Base-by-base conservation (phyloP, 805 yeast species). In the Kodamaea sagamina region DNA sequence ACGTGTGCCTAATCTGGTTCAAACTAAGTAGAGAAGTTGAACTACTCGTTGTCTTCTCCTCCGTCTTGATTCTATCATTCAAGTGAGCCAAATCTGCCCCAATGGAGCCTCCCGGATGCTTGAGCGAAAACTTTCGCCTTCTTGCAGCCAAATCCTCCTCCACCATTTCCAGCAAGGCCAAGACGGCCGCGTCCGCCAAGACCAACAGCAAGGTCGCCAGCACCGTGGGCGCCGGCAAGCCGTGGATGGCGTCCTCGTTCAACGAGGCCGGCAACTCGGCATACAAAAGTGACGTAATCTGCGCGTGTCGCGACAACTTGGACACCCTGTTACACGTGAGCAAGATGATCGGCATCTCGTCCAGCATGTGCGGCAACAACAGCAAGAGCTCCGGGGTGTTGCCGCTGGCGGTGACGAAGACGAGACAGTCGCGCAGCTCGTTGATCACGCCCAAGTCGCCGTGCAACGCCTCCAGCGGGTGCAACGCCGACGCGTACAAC, bases 101-200 rank as follows among this genome's bases (percentile, higher is more conserved):
- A 56, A 89, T 88, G 1, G 93, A 85, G 12, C 97, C 97, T 15
- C 96, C 96, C 1, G 97, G 97, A 56, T 89, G 97, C 57, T 84
- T 77, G 48, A 75, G 76, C 6, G 84, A 82, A 62, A 89, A 89
- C 27, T 74, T 62, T 45, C 61, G 64, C 48, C 73, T 74, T 32
- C 96, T 68, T 43, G 71, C 67, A 27, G 65, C 61, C 22, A 71
- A 61, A 54, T 87, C 89, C 6, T 67, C 66, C 42, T 81, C 80
- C 42, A 82, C 74, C 55, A 83, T 58, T 56, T 88, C 93, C 38
- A 82, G 76, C 17, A 89, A 64, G 0, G 95, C 85, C 38, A 89
- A 74, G 28, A 86, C 77, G 11, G 85, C 77, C 1, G 95, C 86
- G 57, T 89, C 96, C 7, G 93, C 84, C 32, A 88, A 65, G 0